Percentiles rank a stretch among this genome's conserved stretches.
Evolutionary conservation across 1,284 basidiomycete species (phyloP).

Genomic region (Bjerkandera adusta): DNA sequence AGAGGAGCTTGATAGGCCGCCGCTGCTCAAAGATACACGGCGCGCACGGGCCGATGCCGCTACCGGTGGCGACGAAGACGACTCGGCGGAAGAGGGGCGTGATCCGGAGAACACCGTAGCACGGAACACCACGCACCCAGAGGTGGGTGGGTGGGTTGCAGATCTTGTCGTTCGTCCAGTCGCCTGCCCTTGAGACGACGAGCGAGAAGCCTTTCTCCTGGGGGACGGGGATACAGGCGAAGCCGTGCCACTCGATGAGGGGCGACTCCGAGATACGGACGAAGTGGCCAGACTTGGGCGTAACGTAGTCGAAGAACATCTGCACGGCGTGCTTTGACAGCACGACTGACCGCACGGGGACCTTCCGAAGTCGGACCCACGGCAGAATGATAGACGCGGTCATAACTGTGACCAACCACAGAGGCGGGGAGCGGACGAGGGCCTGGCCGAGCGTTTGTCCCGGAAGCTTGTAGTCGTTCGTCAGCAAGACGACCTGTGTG

Average conservation of each 20-base stretch:
- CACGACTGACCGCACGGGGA: conserved; percentile 49
- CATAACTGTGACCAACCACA: conserved; percentile 54
- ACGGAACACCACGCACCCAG: conserved; percentile 58
- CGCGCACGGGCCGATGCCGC: conserved; percentile 59
- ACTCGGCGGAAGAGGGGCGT: conserved; percentile 55
- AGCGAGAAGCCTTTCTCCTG: conserved; percentile 54
- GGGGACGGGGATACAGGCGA: conserved; percentile 53
- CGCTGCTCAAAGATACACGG: conserved; percentile 50
- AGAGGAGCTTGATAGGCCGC: conserved; percentile 53
- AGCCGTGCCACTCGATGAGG: conserved; percentile 60
- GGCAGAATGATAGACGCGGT: conserved; percentile 53
- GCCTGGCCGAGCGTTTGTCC: conserved; percentile 40
- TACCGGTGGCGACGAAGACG: conserved; percentile 62
- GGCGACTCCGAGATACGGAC: conserved; percentile 52
- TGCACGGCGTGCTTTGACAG: conserved; percentile 57
- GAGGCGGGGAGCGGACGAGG: conserved; percentile 43
- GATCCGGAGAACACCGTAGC: conserved; percentile 58
- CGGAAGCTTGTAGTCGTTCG: conserved; percentile 47
- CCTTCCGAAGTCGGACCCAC: conserved; percentile 53
- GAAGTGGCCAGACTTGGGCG: conserved; percentile 52
- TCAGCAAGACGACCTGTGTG: conserved; percentile 47
- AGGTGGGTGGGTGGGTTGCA: conserved; percentile 47
- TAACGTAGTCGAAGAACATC: conserved; percentile 55
- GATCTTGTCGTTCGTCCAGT: conserved; percentile 57
- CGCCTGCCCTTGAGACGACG: conserved; percentile 57